Evolutionary conservation across 2,329 filamentous ascomycete species (phyloP).

Genomic region (Kalaharituber pfeilii): DNA sequence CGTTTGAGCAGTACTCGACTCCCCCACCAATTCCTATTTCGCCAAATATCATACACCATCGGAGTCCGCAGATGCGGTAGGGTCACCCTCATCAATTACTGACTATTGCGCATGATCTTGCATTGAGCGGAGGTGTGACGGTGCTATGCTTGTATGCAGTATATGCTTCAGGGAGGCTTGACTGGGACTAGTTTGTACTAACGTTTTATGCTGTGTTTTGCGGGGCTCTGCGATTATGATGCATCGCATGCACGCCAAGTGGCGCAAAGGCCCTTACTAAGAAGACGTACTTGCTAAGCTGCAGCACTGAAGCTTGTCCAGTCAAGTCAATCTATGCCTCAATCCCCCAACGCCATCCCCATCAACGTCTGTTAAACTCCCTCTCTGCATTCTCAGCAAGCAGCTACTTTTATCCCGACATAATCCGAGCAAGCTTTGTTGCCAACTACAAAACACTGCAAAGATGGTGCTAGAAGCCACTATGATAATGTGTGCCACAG

Average conservation of each 20-base stretch:
- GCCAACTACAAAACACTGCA: slow-evolving; percentile 27
- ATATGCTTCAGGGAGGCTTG: not conserved
- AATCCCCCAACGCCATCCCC: no score
- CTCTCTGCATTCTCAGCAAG: not conserved
- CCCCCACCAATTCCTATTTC: slow-evolving; percentile 53
- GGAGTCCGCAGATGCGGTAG: slow-evolving; percentile 26
- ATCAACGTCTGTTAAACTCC: no score
- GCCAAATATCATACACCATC: slow-evolving; percentile 37
- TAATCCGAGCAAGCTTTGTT: not conserved
- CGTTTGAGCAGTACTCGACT: slow-evolving; percentile 48
- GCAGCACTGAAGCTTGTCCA: not conserved
- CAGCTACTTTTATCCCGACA: not conserved
- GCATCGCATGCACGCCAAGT: slow-evolving; percentile 28
- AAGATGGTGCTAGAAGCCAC: slow-evolving; percentile 98
- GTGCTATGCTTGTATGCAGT: not conserved
- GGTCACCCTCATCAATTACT: not conserved
- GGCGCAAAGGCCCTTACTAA: not conserved
- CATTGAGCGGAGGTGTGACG: not conserved
- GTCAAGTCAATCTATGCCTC: no score
- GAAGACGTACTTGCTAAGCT: not conserved
- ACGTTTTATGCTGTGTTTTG: not conserved
- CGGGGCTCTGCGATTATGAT: not conserved
- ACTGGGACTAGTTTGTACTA: not conserved
- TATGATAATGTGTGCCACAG: slow-evolving; percentile 55
- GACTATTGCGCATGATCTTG: not conserved